Evolutionary conservation across 2,329 filamentous ascomycete species (phyloP).

Genomic region (Chrysoporthe austroafricana): DNA sequence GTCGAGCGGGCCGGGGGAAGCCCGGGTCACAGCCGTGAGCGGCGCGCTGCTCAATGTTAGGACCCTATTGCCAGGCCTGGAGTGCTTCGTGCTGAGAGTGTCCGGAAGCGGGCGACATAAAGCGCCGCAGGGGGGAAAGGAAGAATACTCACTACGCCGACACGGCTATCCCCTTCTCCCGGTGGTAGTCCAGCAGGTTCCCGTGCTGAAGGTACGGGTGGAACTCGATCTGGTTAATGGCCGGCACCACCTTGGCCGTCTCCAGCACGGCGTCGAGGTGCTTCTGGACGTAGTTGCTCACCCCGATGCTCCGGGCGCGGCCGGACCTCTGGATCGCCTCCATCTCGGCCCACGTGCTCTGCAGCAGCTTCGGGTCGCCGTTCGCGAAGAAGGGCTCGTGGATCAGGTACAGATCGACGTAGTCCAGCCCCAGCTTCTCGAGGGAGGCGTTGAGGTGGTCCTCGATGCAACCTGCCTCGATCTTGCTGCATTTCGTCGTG

Average conservation of each 20-base stretch:
- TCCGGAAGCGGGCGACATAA: too few relatives aligned
- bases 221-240: conserved; percentile 80
- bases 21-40: conserved; percentile 44
- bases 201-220: conserved; percentile 76
- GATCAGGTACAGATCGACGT: conserved; percentile 73
- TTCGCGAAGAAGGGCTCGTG: conserved; percentile 60
- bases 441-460: conserved; percentile 64
- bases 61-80: too few relatives aligned
- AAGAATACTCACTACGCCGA: conserved; percentile 35
- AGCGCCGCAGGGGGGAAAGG: too few relatives aligned
- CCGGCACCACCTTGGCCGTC: conserved; percentile 65
- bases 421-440: conserved; percentile 67
- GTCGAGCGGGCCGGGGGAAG: conserved; percentile 58
- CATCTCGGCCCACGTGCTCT: conserved; percentile 61
- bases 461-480: conserved; percentile 37
- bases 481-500: conserved; percentile 59
- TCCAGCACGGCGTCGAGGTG: conserved; percentile 60
- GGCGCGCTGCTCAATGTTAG: conserved; percentile 24
- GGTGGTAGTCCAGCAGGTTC: conserved; percentile 44
- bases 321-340: conserved; percentile 70
- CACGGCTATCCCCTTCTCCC: conserved; percentile 43
- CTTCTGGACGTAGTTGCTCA: conserved; percentile 71
- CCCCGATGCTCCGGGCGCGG: conserved; percentile 71
- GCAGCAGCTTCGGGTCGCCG: conserved; percentile 55
- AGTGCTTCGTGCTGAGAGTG: too few relatives aligned